Conservation (phyloP, 306 rosid genomes). For the Dalbergia oliveri region DNA sequence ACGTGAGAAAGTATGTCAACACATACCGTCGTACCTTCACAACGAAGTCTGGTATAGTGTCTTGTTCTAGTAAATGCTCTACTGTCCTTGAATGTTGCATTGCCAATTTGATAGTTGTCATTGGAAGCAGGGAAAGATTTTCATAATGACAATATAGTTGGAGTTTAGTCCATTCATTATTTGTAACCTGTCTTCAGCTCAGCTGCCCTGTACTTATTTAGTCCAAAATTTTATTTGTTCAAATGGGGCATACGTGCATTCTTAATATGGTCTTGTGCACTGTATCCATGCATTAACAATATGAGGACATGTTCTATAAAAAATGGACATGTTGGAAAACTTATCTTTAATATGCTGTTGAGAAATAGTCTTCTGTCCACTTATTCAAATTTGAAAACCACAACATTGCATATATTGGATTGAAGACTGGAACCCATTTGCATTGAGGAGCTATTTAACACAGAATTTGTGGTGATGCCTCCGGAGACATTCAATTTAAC, state of each 20-base stretch:
- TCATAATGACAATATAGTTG: no score
- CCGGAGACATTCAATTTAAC: background rate
- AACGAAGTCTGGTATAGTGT: constrained; percentile 44
- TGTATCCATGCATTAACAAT: background rate
- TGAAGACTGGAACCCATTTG: background rate
- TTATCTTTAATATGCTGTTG: background rate
- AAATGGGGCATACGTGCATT: background rate
- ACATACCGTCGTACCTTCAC: constrained; percentile 51
- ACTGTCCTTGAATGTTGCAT: background rate
- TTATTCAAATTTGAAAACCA: background rate
- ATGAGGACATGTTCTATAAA: background rate
- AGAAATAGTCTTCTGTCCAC: background rate
- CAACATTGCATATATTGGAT: background rate
- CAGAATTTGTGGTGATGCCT: background rate
- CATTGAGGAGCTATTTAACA: background rate
- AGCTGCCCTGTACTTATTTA: background rate
- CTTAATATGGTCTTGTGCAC: background rate
- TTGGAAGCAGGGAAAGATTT: background rate
- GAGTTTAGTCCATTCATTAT: background rate
- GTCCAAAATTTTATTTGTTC: background rate
- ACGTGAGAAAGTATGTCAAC: constrained; percentile 57
- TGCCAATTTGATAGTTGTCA: background rate
- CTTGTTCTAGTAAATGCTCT: background rate
- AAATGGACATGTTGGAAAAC: background rate
- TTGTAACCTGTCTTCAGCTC: background rate